A percentile compares a stretch with the other conserved stretches of the same genome.
Evolutionary conservation across 2,329 filamentous ascomycete species (phyloP).

Genomic region (Knufia petricola): DNA sequence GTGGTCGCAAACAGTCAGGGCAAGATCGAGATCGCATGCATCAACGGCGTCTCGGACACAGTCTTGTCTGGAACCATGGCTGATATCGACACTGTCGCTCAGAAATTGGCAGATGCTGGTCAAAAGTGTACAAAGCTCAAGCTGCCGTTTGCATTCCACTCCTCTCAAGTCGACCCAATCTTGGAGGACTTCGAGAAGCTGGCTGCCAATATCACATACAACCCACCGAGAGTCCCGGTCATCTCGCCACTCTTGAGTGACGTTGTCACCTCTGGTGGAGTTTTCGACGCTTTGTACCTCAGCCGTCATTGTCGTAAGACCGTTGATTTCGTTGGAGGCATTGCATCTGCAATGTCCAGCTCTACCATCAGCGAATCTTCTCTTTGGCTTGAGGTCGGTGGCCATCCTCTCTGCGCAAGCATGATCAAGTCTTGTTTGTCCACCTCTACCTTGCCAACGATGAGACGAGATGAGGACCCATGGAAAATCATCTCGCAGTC

Average conservation of each 20-base stretch:
- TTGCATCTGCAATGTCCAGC: slow-evolving; percentile 31
- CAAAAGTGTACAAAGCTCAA: slow-evolving; percentile 35
- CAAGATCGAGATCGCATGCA: slow-evolving; percentile 30
- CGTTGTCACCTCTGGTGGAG: slow-evolving; percentile 30
- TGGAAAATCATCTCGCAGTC: slow-evolving; percentile 34
- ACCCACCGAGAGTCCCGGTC: slow-evolving; percentile 33
- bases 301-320: slow-evolving; percentile 34
- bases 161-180: slow-evolving; percentile 38
- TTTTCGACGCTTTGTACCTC: slow-evolving; percentile 33
- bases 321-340: slow-evolving; percentile 37
- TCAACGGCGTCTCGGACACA: slow-evolving; percentile 36
- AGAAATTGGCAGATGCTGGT: slow-evolving; percentile 28
- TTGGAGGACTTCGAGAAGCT: slow-evolving; percentile 32
- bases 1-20: slow-evolving; percentile 23
- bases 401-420: slow-evolving; percentile 38
- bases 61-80: slow-evolving; percentile 32
- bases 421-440: slow-evolving; percentile 34
- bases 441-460: slow-evolving; percentile 29
- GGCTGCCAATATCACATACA: slow-evolving; percentile 31
- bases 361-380: slow-evolving; percentile 28
- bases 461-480: slow-evolving; percentile 34
- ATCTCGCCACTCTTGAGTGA: slow-evolving; percentile 39
- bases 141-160: slow-evolving; percentile 40
- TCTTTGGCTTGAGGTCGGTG: slow-evolving; percentile 38
- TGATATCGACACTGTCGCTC: slow-evolving; percentile 30